These are phyloP conservation scores for Suhomyces chickasaworum DNA, from an alignment of 1,139 yeast genomes.

Conservation along the genomic window DNA sequence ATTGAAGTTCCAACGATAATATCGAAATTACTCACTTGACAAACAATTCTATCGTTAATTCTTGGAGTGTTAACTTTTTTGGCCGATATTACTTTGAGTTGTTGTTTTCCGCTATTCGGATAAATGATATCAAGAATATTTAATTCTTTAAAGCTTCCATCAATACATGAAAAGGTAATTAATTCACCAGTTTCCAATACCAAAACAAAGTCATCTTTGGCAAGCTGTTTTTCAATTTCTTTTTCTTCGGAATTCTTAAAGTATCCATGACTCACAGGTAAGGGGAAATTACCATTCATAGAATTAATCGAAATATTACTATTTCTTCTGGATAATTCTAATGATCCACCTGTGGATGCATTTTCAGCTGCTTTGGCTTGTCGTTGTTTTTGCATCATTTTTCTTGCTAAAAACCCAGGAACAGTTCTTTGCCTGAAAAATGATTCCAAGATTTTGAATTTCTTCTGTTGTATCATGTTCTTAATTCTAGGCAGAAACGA, in stretches of 20 bases:
- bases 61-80: slow-evolving; percentile 67
- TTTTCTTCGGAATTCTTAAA: slow-evolving; percentile 13
- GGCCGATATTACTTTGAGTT: slow-evolving; percentile 46
- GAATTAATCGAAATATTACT: slow-evolving; percentile 31
- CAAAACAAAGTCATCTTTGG: slow-evolving; percentile 35
- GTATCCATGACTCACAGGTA: slow-evolving; percentile 18
- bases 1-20: slow-evolving; percentile 64
- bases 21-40: slow-evolving; percentile 52
- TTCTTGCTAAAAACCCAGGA: slow-evolving; percentile 52
- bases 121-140: slow-evolving; percentile 31
- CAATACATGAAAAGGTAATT: slow-evolving; percentile 48
- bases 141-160: slow-evolving; percentile 39
- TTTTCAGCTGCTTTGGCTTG: slow-evolving; percentile 15
- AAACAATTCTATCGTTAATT: slow-evolving; percentile 70
- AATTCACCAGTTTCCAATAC: slow-evolving; percentile 49
- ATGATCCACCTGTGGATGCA: slow-evolving; percentile 17
- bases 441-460: slow-evolving; percentile 50
- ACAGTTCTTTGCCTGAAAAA: slow-evolving; percentile 61
- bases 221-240: slow-evolving; percentile 16
- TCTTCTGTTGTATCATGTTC: slow-evolving; percentile 27
- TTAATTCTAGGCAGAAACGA: slow-evolving; percentile 23
- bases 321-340: slow-evolving; percentile 22
- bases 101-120: slow-evolving; percentile 18
- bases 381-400: slow-evolving; percentile 34
- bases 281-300: slow-evolving; percentile 42